Evolutionary conservation across 169 alveolate species (phyloP), one percentile per base, ranked within the genome.

Genomic region (Eimeria praecox): DNA sequence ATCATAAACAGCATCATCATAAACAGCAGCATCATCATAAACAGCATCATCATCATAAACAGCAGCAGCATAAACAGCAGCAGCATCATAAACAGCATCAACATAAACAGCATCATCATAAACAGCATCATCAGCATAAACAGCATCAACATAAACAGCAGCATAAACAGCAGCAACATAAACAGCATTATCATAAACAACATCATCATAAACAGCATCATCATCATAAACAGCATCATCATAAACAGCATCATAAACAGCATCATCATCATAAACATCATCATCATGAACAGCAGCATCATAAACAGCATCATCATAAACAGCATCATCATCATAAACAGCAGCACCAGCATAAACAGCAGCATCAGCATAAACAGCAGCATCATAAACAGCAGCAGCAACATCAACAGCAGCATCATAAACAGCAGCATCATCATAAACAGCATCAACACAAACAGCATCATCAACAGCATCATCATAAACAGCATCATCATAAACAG

Each of bases 41-140:
- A n/a, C 22, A 33, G 77, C 91, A 56, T 83, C 91, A 24, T 52
- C 91, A 40, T 56, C 82, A 35, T 62, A 62, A 59, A 82, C 82
- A 86, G 93, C 93, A 62, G 93, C 93, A 86, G 93, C 93, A 40
- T 82, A 86, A 40, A 82, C 93, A 0, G 91, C 91, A 27, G 91
- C 62, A 16, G 38, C 91, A 38, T 30, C 89, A 78, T 27, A 56
- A 40, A 62, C 87, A 35, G 89, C 91, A 54, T 49, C 52, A 33
- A 77, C 77, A 54, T 75, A 66, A 42, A 44, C 42, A 42, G 69
- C 75, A 5, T n/a, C 71, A 46, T 3, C 0, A 54, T 77, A 35
- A 33, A 54, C 75, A 14, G 91, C 91, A 83, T 18, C 52, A n/a
- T 78, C 89, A 14, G 69, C 89, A 24, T 64, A 44, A 24, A 66